These are phyloP conservation scores for Pseudocercospora eumusae DNA, from an alignment of 2,329 filamentous ascomycete species.

Conservation along the genomic window DNA sequence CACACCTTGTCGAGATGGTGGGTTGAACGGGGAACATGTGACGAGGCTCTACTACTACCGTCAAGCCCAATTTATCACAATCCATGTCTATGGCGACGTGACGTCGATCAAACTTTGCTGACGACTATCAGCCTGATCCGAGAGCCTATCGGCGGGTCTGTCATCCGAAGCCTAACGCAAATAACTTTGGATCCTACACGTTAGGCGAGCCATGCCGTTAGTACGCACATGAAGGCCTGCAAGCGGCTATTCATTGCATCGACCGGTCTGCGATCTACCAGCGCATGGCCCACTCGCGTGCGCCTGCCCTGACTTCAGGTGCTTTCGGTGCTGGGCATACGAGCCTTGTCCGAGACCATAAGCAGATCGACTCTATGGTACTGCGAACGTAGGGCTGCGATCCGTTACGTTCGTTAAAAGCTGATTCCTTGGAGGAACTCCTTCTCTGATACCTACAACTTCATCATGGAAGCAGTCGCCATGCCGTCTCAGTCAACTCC, in stretches of 20 bases:
- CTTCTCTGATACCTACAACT: not conserved
- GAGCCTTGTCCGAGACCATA: not conserved
- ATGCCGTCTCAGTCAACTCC: slow-evolving; percentile 4
- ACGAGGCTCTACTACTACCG: not conserved
- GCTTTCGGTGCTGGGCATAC: not conserved
- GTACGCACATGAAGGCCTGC: not conserved
- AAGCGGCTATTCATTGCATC: not conserved
- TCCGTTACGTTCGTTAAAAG: not conserved
- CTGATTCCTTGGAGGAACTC: not conserved
- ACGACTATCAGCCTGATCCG: not conserved
- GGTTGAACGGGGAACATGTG: not conserved
- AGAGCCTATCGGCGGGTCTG: not conserved
- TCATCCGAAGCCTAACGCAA: not conserved
- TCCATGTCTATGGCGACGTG: not conserved
- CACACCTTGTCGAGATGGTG: slow-evolving; percentile 1
- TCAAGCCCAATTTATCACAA: not conserved
- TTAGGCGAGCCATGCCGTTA: not conserved
- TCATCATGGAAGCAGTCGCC: not conserved
- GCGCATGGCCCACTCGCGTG: not conserved
- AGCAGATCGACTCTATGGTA: not conserved
- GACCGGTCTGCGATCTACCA: not conserved
- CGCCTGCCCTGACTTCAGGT: not conserved
- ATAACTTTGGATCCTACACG: not conserved
- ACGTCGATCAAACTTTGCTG: not conserved
- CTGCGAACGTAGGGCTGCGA: not conserved